Base-by-base conservation (phyloP, 495 filamentous ascomycete genomes). In the Cercophora sp. region DNA sequence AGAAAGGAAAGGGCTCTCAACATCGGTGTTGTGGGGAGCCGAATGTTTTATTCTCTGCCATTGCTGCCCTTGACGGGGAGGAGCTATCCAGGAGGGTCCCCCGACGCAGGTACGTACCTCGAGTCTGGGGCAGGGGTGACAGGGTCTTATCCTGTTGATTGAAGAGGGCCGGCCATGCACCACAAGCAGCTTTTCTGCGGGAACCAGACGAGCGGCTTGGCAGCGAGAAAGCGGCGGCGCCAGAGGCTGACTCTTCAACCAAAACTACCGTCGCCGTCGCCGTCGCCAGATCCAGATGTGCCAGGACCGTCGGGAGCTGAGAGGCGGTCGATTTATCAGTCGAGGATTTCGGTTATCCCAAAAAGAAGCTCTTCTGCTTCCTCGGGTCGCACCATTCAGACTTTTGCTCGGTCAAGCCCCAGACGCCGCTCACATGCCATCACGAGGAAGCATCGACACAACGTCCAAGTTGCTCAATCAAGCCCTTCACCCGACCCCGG, bases 401-500 rank as follows among this genome's bases (percentile, higher is more conserved):
- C 5, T 5, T 22, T 3, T 24, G 8, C 6, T 22, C 40, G 8
- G n/a, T n/a, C n/a, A 18, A 23, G 16, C 6, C 16, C 1, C 3
- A 10, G 23, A 25, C 18, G 40, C 18, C 19, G 26, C 27, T 32
- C 26, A 34, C 26, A 34, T 47, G 44, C 34, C 44, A 31, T 47
- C 26, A 18, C 31, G 16, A 27, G 8, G 5, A 13, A 46, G n/a
- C 16, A 6, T 11, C 2, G 32, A 26, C 20, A 25, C 2, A 11
- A 19, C 15, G 18, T 19, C 4, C 15, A 25, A 52, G 19, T 31
- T 15, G n/a, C 48, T 54, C 36, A 39, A 56, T 46, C 46, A 50
- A 60, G 53, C 58, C 58, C 50, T 60, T 60, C 53, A 51, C 31
- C 58, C 58, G 58, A 56, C 54, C 58, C 58, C 54, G 46, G 58